Base-by-base conservation (phyloP, 2,329 filamentous ascomycete genomes). In the Trichoderma gracile region DNA sequence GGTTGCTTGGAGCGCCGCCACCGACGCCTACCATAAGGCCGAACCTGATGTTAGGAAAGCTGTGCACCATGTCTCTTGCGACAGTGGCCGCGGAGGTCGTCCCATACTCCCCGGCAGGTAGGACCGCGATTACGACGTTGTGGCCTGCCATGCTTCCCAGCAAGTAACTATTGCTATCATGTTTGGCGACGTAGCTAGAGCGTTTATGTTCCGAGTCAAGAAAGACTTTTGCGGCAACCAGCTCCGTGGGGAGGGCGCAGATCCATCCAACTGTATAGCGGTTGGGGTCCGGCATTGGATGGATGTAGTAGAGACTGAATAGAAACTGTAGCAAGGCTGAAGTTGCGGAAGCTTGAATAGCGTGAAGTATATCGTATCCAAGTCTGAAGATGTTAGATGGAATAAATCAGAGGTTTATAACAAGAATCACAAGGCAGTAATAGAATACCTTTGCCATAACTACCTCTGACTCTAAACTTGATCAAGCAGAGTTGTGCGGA, bases 201-300 rank as follows among this genome's bases (percentile, higher is more conserved):
- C 17, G 0, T 19, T 46, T 5, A 6, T 57, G 54, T n/a, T 57
- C 19, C 23, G 45, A 21, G 6, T 57, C 54, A 21, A 57, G 25
- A 30, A 57, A 57, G 0, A 50, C 68, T 27, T 69, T 66, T 3
- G 79, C 79, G 5, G 79, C 78, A 53, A 76, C 71, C 47, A 69
- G 71, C 58, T 81, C 79, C 0, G 67, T 72, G 0, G 5, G 19
- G 1, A 80, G 65, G 10, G 79, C 78, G 61, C 77, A 81, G 6
- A 82, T 79, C 54, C 78, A 81, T 17, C 78, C 79, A 9, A 81
- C 72, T 0, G 72, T 78, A 58, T 80, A 81, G 5, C 5, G 2
- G 10, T 25, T 30, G 23, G 19, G 19, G 5, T 25, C 19, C 7
- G 52, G 5, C 52, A 54, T 54, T 5, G 10, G 14, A 10, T 2